Evolutionary conservation across 192 early-diverging fungal genomes (phyloP), one percentile per base, ranked within the genome.

Genomic region (Tieghemiomyces parasiticus): DNA sequence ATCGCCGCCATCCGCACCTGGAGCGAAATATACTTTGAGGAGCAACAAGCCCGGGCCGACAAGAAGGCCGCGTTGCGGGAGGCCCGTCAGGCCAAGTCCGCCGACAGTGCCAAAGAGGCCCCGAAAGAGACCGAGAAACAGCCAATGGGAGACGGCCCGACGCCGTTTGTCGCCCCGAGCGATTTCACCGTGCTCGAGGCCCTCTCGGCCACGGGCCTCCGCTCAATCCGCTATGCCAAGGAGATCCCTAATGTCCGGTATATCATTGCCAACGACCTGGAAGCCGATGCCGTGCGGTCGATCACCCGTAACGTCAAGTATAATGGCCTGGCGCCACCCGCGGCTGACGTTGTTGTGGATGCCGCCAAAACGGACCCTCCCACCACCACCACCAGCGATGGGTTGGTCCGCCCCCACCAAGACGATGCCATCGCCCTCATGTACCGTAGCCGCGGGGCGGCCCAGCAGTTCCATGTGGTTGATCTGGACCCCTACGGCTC

Each of bases 401-500:
- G 80, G 45, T 78, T 89, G 13, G 76, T 99, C 28, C 71, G 79
- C 4, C 80, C 90, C 14, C 88, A 89, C 66, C 70, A 80, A 52
- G 94, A 88, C 46, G 92, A 97, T 63, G 94, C 93, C 1, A 82
- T 67, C 31, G 74, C 74, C 24, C 78, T 88, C 24, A 79, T 91
- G 76, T 87, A 91, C 65, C 64, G 76, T 29, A 76, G 80, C 46
- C 75, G 82, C 28, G 67, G 65, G 46, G 76, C 74, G 29, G 62
- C 71, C 1, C 68, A 77, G 48, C 67, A 74, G 33, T 95, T 83
- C 60, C 82, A 91, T 70, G 90, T 97, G 0, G 83, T 95, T 28
- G 94, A 95, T 71, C 69, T 95, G 60, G 96, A 99, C 70, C 96
- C 96, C 16, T 99, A 97, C 65, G 96, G 96, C 31, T 85, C 90